Evolutionary conservation across 345 rosid species (phyloP), one percentile per base, ranked within the genome.

Genomic region (Kandelia obovata): DNA sequence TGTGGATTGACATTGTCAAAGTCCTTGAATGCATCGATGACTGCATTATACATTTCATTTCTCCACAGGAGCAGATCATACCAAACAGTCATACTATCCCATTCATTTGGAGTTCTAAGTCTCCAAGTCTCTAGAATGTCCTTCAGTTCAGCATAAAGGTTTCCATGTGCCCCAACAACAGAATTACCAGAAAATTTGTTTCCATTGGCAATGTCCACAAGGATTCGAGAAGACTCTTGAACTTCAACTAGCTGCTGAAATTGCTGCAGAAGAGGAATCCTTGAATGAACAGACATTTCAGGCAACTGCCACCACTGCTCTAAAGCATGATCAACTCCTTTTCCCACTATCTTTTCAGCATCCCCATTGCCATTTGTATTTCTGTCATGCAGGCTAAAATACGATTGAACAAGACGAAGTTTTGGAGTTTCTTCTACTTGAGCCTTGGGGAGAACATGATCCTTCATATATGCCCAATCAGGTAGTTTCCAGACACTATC

Each of bases 231-330:
- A 71, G 99, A 95, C 86, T 95, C 99, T 76, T 95, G 97, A 77
- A 92, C 96, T 82, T 95, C 99, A 75, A 92, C 96, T 61, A 95
- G 75, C 82, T 95, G 98, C 77, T 95, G 99, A 80, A 95, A 95
- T 80, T 95, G 96, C 87, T 90, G 98, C 79, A 95, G 76, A 68
- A 95, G 87, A 65, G 98, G 97, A 85, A 95, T 82, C 84, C 93
- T 90, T 31, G 98, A 87, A 79, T 90, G 99, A 75, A 89, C 92
- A 53, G 94, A 92, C 94, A 95, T 87, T 81, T 95, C 99, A 73
- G 99, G 99, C 85, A 95, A 83, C 84, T 90, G 99, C 97, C 99
- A 95, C 98, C 99, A 95, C 69, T 90, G 93, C 62, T 88, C 96
- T 67, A 95, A 78, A 55, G 98, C 96, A 82, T 90, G 98, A 80